Percentiles rank a stretch among this genome's conserved stretches.
phyloP scores from a whole-genome alignment of 1,139 yeast species.

The Lodderomyces margitis region DNA sequence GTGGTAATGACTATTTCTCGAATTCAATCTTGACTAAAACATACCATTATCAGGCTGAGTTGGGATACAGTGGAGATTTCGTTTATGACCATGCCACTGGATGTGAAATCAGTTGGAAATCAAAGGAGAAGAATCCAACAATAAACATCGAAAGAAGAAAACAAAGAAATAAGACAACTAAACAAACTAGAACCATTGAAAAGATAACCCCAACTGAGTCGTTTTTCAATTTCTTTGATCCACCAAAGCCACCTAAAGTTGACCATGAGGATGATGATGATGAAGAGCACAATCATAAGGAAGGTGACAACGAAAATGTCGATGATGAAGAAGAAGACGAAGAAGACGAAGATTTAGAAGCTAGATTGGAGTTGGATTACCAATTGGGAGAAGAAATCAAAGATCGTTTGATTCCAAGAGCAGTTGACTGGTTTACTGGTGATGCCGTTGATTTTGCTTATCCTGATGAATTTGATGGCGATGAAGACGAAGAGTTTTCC shows the following conservation, averaged over 20 bases:
- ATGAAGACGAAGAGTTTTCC: constrained; percentile 45
- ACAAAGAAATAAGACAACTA: constrained; percentile 96
- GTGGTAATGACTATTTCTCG: constrained; percentile 72
- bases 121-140: constrained; percentile 80
- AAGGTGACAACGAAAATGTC: constrained; percentile 37
- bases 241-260: constrained; percentile 73
- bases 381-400: constrained; percentile 95
- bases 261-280: constrained; percentile 46
- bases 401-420: constrained; percentile 93
- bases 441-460: constrained; percentile 73
- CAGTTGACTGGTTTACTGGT: constrained; percentile 98
- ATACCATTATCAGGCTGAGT: constrained; percentile 90
- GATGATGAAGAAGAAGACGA: constrained; percentile 55
- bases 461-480: constrained; percentile 44
- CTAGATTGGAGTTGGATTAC: constrained; percentile 86
- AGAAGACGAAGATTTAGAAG: constrained; percentile 76
- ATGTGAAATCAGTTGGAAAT: constrained; percentile 77
- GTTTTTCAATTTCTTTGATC: constrained; percentile 92
- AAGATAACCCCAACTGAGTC: constrained; percentile 91
- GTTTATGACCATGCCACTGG: constrained; percentile 98
- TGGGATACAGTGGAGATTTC: constrained; percentile 94
- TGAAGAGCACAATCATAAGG: constrained; percentile 20
- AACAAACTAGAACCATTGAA: constrained; percentile 94
- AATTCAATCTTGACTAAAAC: constrained; percentile 76
- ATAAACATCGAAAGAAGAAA: constrained; percentile 89